Evolutionary conservation across 768 basidiomycete species (phyloP), one percentile per base, ranked within the genome.

Genomic region (Steccherinum ochraceum): DNA sequence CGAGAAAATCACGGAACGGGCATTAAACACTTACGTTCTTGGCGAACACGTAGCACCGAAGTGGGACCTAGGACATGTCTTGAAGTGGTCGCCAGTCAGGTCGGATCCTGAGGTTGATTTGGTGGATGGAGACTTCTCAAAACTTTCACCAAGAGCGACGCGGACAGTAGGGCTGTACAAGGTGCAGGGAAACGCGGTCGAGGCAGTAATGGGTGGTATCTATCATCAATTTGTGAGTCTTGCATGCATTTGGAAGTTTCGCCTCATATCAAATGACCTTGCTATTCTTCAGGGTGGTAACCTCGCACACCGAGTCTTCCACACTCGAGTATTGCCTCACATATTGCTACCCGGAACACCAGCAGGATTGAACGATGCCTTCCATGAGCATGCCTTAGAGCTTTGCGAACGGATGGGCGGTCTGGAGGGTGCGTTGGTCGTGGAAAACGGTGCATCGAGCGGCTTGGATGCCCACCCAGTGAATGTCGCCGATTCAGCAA

Each of bases 191-290:
- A 82, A 86, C 51, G 75, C 83, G 0, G 86, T 90, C 3, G 81
- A 85, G 57, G 89, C 86, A 2, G 72, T 89, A 13, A 66, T 90
- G 24, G 89, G 89, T 20, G 86, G 82, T 4, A 76, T 90, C 12
- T 89, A 81, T 59, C 80, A 84, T 59, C 87, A 93, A 70, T 88
- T 83, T 64, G 89, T 92, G 60, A 52, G 88, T 73, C 48, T 26
- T n/a, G 48, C 51, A 30, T 47, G 12, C 30, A 21, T 40, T 18
- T 24, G 39, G 12, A 4, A 16, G 30, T 16, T 35, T 7, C 30
- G 30, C 16, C 16, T 25, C 26, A n/a, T 45, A 35, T 45, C 7
- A 7, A 49, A 11, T 46, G 12, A n/a, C 45, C 46, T 26, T 23
- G 7, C 23, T 42, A 12, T 25, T 40, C 40, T 53, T 20, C n/a